These are phyloP conservation scores for Corylus heterophylla DNA, from an alignment of 306 rosid genomes.

Conservation along the genomic window DNA sequence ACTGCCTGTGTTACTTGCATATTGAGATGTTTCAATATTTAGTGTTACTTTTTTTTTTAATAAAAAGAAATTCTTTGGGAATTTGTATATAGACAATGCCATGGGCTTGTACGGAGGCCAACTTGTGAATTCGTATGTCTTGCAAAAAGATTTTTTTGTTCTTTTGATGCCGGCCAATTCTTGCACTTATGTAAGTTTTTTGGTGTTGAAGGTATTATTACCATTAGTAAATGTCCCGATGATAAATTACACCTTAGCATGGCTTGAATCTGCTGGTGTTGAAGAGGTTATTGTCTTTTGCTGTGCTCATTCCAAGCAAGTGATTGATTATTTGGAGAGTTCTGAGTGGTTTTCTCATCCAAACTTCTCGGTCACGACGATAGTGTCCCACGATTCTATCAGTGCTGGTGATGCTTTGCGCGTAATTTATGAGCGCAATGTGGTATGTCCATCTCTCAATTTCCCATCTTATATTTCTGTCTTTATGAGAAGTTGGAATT, in stretches of 20 bases:
- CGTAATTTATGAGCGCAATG: conserved; percentile 83
- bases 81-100: neutral
- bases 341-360: conserved; percentile 85
- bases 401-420: conserved; percentile 97
- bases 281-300: conserved; percentile 97
- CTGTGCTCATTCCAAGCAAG: conserved; percentile 91
- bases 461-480: neutral
- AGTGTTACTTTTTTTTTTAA: neutral
- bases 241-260: conserved; percentile 84
- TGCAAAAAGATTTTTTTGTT: neutral
- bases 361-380: conserved; percentile 61
- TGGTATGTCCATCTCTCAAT: conserved; percentile 49
- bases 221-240: conserved; percentile 87
- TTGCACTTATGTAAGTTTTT: neutral
- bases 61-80: neutral
- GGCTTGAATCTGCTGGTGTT: conserved; percentile 98
- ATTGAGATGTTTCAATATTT: neutral
- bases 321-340: conserved; percentile 71
- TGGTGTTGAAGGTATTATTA: conserved; percentile 60
- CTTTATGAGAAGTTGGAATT: neutral
- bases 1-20: neutral
- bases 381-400: conserved; percentile 83
- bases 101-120: neutral
- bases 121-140: neutral
- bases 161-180: neutral